Evolutionary conservation across 2,329 filamentous ascomycete species (phyloP), one percentile per base, ranked within the genome.

Genomic region (Paracoccidioides lutzii): DNA sequence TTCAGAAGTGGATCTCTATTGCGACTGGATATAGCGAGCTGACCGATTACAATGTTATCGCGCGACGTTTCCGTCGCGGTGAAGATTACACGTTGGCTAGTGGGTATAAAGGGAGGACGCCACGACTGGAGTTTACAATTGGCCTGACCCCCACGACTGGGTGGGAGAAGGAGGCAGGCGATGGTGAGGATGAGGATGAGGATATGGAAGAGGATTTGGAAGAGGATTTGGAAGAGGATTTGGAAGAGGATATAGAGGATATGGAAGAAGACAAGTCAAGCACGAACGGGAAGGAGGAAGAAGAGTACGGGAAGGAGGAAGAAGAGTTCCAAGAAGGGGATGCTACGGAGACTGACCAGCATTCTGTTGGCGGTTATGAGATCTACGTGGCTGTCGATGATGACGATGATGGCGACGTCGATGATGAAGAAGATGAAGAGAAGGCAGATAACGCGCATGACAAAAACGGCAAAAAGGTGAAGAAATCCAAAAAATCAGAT

Each of bases 31-130:
- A 88, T 59, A 69, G 70, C 14, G 67, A 69, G 22, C 65, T 97
- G 12, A 81, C 84, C 58, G 85, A 82, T 65, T 82, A 85, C 63
- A 85, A 94, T 65, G 72, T 94, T 52, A 72, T 94, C n/a, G 88
- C 88, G 0, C 83, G 93, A 28, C 82, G 90, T 38, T 98, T 98
- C 77, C 83, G 93, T 7, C 82, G 82, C 50, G 89, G 93, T 5
- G 73, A 84, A 59, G 93, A 98, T 72, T 98, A 98, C 69, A 95
- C 91, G 2, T 81, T 98, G 22, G 93, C 93, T 1, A 95, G 88
- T 22, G 84, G 87, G 28, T 89, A 95, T 66, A 85, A 79, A 37
- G 77, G 81, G 33, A 78, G 81, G 52, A 67, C 88, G 63, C 81
- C 89, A 10, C 84, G 89, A 49, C 75, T 98, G 3, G 93, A 98